Conservation (phyloP, 257 asterid species). For the Nemophila menziesii region DNA sequence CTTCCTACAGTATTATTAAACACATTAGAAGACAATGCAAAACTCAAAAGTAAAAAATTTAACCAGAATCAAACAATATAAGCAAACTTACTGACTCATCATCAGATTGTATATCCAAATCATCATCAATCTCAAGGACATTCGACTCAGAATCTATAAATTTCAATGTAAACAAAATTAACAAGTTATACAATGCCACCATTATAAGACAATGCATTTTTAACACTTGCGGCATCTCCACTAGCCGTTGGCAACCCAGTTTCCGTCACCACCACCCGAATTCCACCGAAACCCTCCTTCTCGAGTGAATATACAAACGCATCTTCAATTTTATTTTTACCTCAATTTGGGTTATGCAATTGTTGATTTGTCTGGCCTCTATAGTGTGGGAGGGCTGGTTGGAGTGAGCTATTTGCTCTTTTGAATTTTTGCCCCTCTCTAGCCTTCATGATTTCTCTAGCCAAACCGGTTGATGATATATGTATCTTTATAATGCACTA, state of each 20-base stretch:
- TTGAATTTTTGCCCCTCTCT: too few species aligned
- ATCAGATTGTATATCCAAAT: conserved; percentile 49
- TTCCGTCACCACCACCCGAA: conserved; percentile 64
- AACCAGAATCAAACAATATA: not conserved
- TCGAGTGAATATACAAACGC: conserved; percentile 64
- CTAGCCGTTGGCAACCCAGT: conserved; percentile 73
- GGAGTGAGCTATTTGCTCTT: not conserved
- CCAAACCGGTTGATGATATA: too few species aligned
- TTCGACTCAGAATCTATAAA: conserved; percentile 64
- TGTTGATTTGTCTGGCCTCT: not conserved
- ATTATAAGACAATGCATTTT: conserved; percentile 52
- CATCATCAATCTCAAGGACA: conserved; percentile 56
- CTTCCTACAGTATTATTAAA: conserved; percentile 61
- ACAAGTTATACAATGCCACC: conserved; percentile 26
- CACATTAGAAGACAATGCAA: conserved; percentile 4
- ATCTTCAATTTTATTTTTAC: too few species aligned
- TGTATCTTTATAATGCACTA: too few species aligned
- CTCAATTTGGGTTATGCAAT: too few species aligned
- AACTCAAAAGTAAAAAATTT: too few species aligned
- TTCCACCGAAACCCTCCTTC: conserved; percentile 46
- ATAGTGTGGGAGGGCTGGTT: not conserved
- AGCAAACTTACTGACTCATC: conserved; percentile 63
- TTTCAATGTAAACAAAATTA: conserved; percentile 6
- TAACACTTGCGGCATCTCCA: conserved; percentile 31
- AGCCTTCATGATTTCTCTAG: too few species aligned